Percentiles rank a stretch among this genome's conserved stretches.
phyloP scores from a whole-genome alignment of 176 grass and related monocot species.

The Phyllostachys edulis region DNA sequence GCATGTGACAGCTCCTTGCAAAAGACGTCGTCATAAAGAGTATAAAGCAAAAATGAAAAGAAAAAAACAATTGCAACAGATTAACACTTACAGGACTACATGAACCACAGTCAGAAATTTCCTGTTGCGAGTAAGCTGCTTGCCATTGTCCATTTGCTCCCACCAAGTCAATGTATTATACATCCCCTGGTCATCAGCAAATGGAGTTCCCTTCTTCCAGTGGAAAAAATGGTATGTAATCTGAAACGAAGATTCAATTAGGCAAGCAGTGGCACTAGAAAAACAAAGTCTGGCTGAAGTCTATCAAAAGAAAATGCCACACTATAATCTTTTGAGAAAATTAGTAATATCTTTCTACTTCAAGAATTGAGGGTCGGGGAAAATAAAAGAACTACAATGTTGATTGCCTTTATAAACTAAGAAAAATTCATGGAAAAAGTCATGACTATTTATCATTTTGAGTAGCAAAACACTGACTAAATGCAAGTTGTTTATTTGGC shows the following conservation, averaged over 20 bases:
- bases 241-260: slow-evolving; percentile 48
- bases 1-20: background rate
- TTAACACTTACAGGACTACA: slow-evolving; percentile 64
- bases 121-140: slow-evolving; percentile 86
- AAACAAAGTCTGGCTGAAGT: background rate
- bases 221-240: slow-evolving; percentile 95
- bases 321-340: background rate
- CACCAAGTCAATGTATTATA: slow-evolving; percentile 89
- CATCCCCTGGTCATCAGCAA: slow-evolving; percentile 89
- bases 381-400: background rate
- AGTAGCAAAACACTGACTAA: background rate
- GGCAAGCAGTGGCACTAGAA: background rate
- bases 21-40: background rate
- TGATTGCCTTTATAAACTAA: background rate
- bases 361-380: background rate
- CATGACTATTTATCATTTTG: background rate
- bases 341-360: background rate
- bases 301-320: slow-evolving; percentile 17
- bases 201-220: slow-evolving; percentile 92
- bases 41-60: background rate
- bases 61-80: background rate
- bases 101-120: slow-evolving; percentile 85
- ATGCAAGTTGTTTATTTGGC: slow-evolving; percentile 1
- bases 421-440: background rate
- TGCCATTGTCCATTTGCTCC: slow-evolving; percentile 94